Evolutionary conservation across 257 asterid species (phyloP), one percentile per base, ranked within the genome.

Genomic region (Plantago major): DNA sequence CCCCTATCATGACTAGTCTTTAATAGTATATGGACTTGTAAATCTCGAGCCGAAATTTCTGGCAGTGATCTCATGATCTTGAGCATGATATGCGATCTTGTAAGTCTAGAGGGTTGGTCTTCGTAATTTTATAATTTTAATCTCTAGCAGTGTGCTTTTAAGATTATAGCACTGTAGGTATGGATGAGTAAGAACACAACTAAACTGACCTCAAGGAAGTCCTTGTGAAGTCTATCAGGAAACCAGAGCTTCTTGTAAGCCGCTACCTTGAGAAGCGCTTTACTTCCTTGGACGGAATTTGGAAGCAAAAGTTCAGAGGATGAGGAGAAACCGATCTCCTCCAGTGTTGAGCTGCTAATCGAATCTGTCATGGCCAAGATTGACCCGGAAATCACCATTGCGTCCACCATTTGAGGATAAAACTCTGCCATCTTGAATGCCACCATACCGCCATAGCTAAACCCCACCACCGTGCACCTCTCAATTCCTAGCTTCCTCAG

Each of bases 361-460:
- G 90, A 79, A 56, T 87, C 96, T 4, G 97, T 90, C 95, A 90
- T 83, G 9, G 95, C 95, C 62, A 87, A 60, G 9, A 85, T 68
- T 2, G 97, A 87, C 2, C 95, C 97, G 0, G 97, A 90, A 1
- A 90, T 55, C 52, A 90, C 91, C 65, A 85, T 1, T 1, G 87
- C 84, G 64, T 66, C 76, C 47, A 90, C 95, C 77, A 85, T 42
- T 13, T 83, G 88, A 3, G 89, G 87, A 49, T 74, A 72, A 75
- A 76, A 42, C 80, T 87, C 93, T 19, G 97, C 97, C 89, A 90
- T 75, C 88, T 87, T 87, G 53, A 90, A 90, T 18, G 96, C 95
- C 68, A 90, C 97, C 97, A 87, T 85, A 22, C 97, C 97, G 10
- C 97, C 97, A 63, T 90, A 90, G 73, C 97, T 90, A 73, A 87